These are phyloP conservation scores for Mycena leptocephala DNA, from an alignment of 768 basidiomycete genomes.

Conservation along the genomic window DNA sequence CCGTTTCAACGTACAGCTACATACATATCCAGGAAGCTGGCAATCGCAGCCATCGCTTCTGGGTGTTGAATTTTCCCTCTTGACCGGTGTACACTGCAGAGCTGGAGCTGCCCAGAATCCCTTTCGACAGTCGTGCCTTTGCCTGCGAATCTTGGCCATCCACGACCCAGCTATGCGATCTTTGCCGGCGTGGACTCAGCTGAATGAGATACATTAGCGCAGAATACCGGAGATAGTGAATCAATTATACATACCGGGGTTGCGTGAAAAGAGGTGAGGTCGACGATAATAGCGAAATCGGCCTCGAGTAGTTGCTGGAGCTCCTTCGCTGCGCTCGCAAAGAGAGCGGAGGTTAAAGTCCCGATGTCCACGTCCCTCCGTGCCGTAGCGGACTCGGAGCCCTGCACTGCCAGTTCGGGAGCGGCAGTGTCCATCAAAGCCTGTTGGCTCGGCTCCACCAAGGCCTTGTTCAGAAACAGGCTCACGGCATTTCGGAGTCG, in stretches of 20 bases:
- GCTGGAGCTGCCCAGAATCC: background rate
- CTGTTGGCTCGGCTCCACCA: constrained; percentile 25
- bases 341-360: background rate
- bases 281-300: constrained; percentile 24
- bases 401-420: constrained; percentile 16
- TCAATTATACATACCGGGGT: background rate
- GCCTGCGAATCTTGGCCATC: background rate
- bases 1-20: background rate
- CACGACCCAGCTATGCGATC: background rate
- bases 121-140: background rate
- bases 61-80: background rate
- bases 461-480: constrained; percentile 19
- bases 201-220: background rate
- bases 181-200: background rate
- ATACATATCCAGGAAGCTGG: constrained; percentile 13
- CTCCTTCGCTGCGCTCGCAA: constrained; percentile 1
- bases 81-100: background rate
- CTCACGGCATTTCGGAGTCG: constrained; percentile 20
- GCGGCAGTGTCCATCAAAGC: background rate
- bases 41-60: constrained; percentile 14
- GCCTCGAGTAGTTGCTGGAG: constrained; percentile 20
- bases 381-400: background rate
- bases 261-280: constrained; percentile 9
- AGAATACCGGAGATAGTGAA: no score
- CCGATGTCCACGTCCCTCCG: background rate